phyloP scores from a whole-genome alignment of 2,329 filamentous ascomycete genomes.

The Aureobasidium zeae region DNA sequence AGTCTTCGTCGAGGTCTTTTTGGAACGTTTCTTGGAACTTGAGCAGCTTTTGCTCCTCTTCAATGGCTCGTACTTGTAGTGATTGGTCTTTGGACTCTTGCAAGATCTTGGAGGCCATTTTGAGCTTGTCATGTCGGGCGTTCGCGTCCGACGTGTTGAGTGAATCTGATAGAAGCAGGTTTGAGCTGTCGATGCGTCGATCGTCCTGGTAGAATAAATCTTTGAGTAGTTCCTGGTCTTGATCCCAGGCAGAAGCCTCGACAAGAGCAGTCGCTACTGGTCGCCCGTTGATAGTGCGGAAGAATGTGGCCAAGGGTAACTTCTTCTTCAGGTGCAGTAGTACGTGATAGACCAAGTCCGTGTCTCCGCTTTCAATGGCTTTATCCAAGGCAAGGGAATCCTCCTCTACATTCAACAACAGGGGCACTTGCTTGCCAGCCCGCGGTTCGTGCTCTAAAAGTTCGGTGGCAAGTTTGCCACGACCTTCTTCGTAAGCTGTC shows the following conservation, averaged over 20 bases:
- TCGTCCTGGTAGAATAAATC: constrained; percentile 98
- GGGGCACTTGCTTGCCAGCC: constrained; percentile 88
- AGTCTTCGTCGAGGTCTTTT: constrained; percentile 59
- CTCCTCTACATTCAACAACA: constrained; percentile 90
- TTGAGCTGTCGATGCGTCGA: constrained; percentile 75
- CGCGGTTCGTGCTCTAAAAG: constrained; percentile 88
- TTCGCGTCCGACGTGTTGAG: constrained; percentile 61
- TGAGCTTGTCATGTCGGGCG: constrained; percentile 73
- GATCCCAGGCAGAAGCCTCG: constrained; percentile 69
- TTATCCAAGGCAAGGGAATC: constrained; percentile 93
- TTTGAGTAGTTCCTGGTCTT: constrained; percentile 76
- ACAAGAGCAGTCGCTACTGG: constrained; percentile 83
- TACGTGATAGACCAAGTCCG: constrained; percentile 84
- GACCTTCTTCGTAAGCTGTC: constrained; percentile 88
- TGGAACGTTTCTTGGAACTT: constrained; percentile 82
- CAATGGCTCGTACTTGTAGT: constrained; percentile 64
- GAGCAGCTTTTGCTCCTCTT: constrained; percentile 70
- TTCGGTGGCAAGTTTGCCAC: constrained; percentile 78
- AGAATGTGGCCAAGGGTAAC: constrained; percentile 81
- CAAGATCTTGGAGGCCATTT: constrained; percentile 74
- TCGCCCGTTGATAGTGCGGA: constrained; percentile 77
- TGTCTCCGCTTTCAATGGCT: constrained; percentile 89
- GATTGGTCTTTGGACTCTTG: constrained; percentile 71
- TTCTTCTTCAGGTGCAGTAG: constrained; percentile 83
- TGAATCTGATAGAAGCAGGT: constrained; percentile 78